A percentile compares a stretch with the other conserved stretches of the same genome.
Conservation (phyloP, 352 stramenopile genomes). For the Globisporangium acanthophoron region DNA sequence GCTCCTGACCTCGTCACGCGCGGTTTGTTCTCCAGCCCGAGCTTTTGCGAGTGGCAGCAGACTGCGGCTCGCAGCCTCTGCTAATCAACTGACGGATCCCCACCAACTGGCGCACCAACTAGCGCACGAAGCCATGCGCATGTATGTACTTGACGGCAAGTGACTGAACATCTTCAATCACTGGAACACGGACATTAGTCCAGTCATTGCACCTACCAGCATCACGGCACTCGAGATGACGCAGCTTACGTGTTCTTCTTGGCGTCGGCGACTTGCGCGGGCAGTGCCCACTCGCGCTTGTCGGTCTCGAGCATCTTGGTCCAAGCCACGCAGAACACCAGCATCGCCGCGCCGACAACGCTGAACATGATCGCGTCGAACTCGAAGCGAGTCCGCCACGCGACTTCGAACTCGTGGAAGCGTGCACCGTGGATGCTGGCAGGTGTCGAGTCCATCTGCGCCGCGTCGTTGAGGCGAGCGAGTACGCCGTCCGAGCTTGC, state of each 20-base stretch:
- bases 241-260: background rate
- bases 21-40: background rate
- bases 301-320: constrained; percentile 2
- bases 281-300: background rate
- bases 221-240: background rate
- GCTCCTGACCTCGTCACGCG: background rate
- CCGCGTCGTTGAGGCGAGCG: background rate
- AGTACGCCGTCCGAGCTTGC: background rate
- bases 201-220: background rate
- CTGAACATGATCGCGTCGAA: constrained; percentile 8
- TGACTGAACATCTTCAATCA: background rate
- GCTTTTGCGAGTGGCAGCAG: background rate
- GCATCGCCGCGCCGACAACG: background rate
- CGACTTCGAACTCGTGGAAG: constrained; percentile 3
- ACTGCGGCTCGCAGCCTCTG: too few species aligned
- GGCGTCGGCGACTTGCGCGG: background rate
- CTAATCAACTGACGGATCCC: background rate
- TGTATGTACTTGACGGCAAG: background rate
- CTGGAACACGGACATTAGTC: background rate
- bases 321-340: constrained; percentile 3
- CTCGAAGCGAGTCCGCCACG: constrained; percentile 7
- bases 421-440: background rate
- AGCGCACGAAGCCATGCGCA: too few species aligned
- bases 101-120: too few species aligned
- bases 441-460: background rate